These are phyloP conservation scores for Mallotus nudiflorus DNA, from an alignment of 345 rosid species.

Conservation along the genomic window DNA sequence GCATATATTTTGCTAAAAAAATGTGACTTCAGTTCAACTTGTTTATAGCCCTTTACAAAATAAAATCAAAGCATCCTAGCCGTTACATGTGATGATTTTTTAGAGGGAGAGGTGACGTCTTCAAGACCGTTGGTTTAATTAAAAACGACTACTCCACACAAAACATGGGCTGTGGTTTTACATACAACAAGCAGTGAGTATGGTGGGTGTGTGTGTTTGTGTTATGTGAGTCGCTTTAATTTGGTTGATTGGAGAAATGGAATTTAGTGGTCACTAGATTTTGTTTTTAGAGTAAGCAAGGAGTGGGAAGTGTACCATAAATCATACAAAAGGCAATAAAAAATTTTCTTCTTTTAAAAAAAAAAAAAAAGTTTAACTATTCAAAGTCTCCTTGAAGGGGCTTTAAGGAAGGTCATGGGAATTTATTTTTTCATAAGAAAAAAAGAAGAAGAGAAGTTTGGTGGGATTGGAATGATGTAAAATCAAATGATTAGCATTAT, in stretches of 20 bases:
- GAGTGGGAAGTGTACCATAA: not conserved
- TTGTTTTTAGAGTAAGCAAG: not conserved
- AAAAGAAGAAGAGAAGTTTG: not conserved
- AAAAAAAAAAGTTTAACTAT: not conserved
- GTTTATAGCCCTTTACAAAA: too few species aligned
- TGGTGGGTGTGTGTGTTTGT: too few species aligned
- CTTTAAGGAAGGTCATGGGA: too few species aligned
- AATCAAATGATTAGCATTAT: not conserved
- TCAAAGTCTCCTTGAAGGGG: not conserved
- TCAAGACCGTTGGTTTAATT: not conserved
- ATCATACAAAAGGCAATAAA: not conserved
- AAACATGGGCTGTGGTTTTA: not conserved
- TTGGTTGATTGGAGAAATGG: conserved; percentile 3
- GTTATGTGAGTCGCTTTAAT: not conserved
- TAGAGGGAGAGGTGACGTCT: not conserved
- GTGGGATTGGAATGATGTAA: not conserved
- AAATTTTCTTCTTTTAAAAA: not conserved
- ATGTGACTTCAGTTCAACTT: too few species aligned
- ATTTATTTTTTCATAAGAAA: not conserved
- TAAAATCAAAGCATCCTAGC: not conserved
- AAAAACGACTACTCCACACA: conserved; percentile 4
- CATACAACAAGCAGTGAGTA: not conserved
- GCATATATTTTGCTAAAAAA: too few species aligned
- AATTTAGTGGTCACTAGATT: conserved; percentile 6
- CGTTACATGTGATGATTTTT: not conserved